A percentile compares a stretch with the other conserved stretches of the same genome.
Conservation (phyloP, 345 rosid species). For the Pistacia integerrima region DNA sequence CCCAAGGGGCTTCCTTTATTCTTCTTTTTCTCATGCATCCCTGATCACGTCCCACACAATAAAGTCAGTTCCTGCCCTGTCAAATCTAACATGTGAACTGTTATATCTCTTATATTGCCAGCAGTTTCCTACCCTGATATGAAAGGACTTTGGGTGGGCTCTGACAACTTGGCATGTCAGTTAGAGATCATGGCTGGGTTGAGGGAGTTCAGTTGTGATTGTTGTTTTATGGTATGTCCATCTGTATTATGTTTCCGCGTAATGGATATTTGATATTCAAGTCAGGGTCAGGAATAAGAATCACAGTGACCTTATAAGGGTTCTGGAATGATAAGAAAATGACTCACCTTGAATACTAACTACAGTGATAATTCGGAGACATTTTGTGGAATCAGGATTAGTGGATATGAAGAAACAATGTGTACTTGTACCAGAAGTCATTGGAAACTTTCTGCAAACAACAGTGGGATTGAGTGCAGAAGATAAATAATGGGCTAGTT, state of each 20-base stretch:
- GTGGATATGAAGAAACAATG: not conserved
- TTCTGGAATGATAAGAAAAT: not conserved
- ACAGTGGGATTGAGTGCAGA: not conserved
- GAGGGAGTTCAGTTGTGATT: not conserved
- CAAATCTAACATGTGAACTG: not conserved
- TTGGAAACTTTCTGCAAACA: not conserved
- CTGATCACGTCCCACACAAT: not conserved
- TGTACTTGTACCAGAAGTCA: not conserved
- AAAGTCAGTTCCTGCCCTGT: not conserved
- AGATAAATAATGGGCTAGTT: not conserved
- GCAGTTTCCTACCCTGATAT: conserved; percentile 12
- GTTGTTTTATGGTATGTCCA: conserved; percentile 4
- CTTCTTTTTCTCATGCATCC: not conserved
- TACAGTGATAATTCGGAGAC: not conserved
- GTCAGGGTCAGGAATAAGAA: conserved; percentile 2
- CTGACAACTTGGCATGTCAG: conserved; percentile 26
- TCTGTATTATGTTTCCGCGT: conserved; percentile 5
- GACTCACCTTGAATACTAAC: not conserved
- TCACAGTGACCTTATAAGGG: conserved; percentile 2
- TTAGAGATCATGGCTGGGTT: conserved; percentile 13
- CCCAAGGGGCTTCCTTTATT: too few relatives aligned
- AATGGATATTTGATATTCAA: not conserved
- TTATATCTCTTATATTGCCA: not conserved
- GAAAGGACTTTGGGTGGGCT: conserved; percentile 13
- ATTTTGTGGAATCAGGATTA: not conserved